These are phyloP conservation scores for Tuber melanosporum DNA, from an alignment of 495 filamentous ascomycete genomes.

Conservation along the genomic window DNA sequence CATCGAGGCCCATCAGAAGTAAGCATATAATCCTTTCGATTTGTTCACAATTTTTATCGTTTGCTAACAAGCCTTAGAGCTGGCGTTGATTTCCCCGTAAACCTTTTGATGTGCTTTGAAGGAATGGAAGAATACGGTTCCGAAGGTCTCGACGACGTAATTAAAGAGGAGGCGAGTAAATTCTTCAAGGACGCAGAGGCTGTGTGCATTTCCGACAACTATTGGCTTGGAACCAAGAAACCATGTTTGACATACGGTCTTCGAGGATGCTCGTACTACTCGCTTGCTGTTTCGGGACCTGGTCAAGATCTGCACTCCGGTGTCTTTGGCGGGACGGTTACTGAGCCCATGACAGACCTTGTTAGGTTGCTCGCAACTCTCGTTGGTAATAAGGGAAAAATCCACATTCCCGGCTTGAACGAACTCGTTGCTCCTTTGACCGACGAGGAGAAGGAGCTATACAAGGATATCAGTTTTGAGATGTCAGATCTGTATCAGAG, in stretches of 20 bases:
- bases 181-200: constrained; percentile 94
- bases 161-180: constrained; percentile 75
- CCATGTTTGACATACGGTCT: constrained; percentile 96
- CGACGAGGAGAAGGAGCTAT: constrained; percentile 77
- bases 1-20: constrained; percentile 89
- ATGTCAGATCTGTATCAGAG: constrained; percentile 93
- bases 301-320: constrained; percentile 92
- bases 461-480: constrained; percentile 78
- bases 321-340: constrained; percentile 89
- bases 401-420: constrained; percentile 78
- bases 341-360: constrained; percentile 97
- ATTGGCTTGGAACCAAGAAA: constrained; percentile 98
- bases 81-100: constrained; percentile 89
- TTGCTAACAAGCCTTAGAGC: constrained; percentile 46
- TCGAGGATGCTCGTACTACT: constrained; percentile 97
- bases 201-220: constrained; percentile 98
- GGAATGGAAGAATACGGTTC: constrained; percentile 99
- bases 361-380: constrained; percentile 71
- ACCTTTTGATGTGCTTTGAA: constrained; percentile 99
- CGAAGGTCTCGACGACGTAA: constrained; percentile 91
- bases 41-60: neutral
- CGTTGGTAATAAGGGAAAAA: constrained; percentile 83
- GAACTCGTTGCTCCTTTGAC: constrained; percentile 85
- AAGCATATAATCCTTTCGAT: constrained; percentile 1
- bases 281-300: constrained; percentile 75